Conservation (phyloP, 345 rosid genomes). For the Clausena lansium region DNA sequence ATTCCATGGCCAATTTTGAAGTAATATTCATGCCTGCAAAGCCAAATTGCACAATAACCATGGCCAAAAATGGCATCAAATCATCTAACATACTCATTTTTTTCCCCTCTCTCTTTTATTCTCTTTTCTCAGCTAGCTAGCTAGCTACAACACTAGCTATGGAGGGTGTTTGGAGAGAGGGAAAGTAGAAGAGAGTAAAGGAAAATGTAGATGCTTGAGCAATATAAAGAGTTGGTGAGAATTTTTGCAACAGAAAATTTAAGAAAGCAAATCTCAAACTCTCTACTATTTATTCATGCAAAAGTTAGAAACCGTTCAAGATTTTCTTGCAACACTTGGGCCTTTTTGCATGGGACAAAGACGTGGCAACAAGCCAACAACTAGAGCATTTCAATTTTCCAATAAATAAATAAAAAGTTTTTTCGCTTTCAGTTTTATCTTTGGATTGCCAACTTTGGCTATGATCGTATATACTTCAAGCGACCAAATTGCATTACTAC, state of each 20-base stretch:
- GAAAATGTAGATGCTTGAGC: background rate
- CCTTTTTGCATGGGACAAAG: slow-evolving; percentile 19
- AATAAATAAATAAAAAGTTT: background rate
- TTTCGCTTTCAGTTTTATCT: slow-evolving; percentile 17
- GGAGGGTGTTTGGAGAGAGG: background rate
- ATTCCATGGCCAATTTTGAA: slow-evolving; percentile 85
- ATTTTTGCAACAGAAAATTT: slow-evolving; percentile 27
- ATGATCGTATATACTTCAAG: slow-evolving; percentile 18
- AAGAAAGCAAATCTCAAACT: background rate
- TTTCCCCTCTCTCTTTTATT: slow-evolving; percentile 1
- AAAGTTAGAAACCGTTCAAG: slow-evolving; percentile 48
- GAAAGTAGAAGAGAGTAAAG: background rate
- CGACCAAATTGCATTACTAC: slow-evolving; percentile 14
- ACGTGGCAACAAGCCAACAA: background rate
- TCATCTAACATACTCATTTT: slow-evolving; percentile 29
- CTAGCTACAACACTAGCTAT: background rate
- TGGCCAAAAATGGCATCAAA: slow-evolving; percentile 62
- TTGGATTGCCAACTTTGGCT: slow-evolving; percentile 1
- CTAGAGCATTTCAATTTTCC: background rate
- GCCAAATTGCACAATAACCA: slow-evolving; percentile 73
- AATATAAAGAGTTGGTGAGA: background rate
- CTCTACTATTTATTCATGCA: slow-evolving; percentile 13
- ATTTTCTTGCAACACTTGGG: slow-evolving; percentile 19
- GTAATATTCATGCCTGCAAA: slow-evolving; percentile 86
- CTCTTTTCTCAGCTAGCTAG: background rate